Conservation (phyloP, 768 basidiomycete genomes). For the Polyporus arcularius region DNA sequence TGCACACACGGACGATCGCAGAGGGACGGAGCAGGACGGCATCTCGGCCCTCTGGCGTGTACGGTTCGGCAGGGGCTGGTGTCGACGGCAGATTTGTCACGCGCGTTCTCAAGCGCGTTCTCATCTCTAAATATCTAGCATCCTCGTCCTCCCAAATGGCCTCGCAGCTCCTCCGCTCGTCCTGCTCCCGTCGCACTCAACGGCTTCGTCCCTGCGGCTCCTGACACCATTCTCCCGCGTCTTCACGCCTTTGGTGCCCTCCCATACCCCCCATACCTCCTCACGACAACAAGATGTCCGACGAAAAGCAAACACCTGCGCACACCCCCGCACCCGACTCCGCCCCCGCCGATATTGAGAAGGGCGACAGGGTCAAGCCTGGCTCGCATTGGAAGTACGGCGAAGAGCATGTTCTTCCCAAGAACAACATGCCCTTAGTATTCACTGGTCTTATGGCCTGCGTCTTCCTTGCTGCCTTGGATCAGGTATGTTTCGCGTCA, state of each 20-base stretch:
- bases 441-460: constrained; percentile 46
- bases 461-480: constrained; percentile 49
- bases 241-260: not conserved
- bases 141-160: not conserved
- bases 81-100: constrained; percentile 16
- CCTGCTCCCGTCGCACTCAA: constrained; percentile 1
- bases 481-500: constrained; percentile 33
- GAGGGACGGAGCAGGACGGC: not conserved
- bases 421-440: constrained; percentile 44
- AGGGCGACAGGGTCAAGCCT: constrained; percentile 20
- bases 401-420: constrained; percentile 45
- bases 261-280: too few species aligned
- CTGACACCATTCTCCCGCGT: constrained; percentile 1
- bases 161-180: not conserved
- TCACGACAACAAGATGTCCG: not conserved
- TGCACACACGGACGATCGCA: not conserved
- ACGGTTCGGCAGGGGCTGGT: not conserved
- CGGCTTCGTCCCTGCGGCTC: not conserved
- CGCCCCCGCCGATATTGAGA: not conserved
- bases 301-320: not conserved
- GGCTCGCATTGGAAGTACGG: constrained; percentile 39
- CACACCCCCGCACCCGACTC: not conserved
- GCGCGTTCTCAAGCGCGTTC: constrained; percentile 9
- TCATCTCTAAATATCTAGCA: constrained; percentile 4
- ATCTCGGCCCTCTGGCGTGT: constrained; percentile 4